Evolutionary conservation across 2,329 filamentous ascomycete species (phyloP).

Genomic region (Ophioceras dolichostomum): DNA sequence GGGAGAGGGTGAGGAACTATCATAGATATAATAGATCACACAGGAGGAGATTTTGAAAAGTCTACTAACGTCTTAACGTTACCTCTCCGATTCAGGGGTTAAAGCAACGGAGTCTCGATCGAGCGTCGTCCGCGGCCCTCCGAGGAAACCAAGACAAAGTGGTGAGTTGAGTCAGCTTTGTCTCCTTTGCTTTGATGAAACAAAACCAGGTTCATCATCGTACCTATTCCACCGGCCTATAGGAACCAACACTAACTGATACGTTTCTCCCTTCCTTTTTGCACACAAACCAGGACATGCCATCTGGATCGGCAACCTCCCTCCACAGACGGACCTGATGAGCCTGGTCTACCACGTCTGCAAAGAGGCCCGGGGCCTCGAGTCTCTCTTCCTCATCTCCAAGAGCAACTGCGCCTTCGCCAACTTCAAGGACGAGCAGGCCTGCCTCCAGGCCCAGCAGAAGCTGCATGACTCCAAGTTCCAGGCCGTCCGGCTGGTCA

Average conservation of each 20-base stretch:
- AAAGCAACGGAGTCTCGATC: slow-evolving; percentile 5
- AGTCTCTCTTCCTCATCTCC: slow-evolving; percentile 86
- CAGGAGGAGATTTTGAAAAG: neutral
- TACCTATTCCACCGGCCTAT: too few relatives aligned
- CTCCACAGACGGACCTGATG: slow-evolving; percentile 69
- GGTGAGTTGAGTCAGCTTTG: slow-evolving; percentile 32
- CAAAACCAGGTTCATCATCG: slow-evolving; percentile 4
- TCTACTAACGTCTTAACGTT: neutral
- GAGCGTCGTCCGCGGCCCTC: slow-evolving; percentile 37
- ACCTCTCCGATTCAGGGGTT: neutral
- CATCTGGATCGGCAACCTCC: slow-evolving; percentile 91
- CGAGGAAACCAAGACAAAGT: slow-evolving; percentile 46
- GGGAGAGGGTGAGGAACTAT: slow-evolving; percentile 4
- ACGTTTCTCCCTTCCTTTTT: slow-evolving; percentile 2
- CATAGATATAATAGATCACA: neutral
- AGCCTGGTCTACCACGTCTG: slow-evolving; percentile 87
- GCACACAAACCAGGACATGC: slow-evolving; percentile 84
- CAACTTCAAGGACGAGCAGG: slow-evolving; percentile 75
- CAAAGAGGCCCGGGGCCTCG: slow-evolving; percentile 62
- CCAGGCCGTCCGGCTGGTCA: slow-evolving; percentile 73
- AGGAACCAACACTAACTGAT: slow-evolving; percentile 7
- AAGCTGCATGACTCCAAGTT: slow-evolving; percentile 88
- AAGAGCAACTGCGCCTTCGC: slow-evolving; percentile 98
- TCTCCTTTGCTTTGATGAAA: neutral
- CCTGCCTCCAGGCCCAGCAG: slow-evolving; percentile 64